phyloP scores from a whole-genome alignment of 345 rosid genomes.

The Syzygium aqueum region DNA sequence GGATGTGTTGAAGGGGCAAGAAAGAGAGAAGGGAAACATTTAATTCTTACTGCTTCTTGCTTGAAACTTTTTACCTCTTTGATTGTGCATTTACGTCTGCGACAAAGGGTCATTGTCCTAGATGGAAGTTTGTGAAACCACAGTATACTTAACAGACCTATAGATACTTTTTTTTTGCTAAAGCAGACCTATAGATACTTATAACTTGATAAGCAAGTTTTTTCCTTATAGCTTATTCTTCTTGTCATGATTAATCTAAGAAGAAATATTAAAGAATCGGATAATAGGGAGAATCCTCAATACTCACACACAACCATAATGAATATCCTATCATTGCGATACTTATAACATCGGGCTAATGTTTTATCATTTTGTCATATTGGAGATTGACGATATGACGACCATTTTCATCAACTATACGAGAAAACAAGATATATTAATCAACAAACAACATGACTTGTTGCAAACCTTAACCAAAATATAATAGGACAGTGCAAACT shows the following conservation, averaged over 20 bases:
- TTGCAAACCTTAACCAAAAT: not conserved
- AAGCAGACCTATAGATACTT: not conserved
- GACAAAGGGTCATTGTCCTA: not conserved
- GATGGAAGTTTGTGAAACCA: not conserved
- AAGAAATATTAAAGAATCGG: not conserved
- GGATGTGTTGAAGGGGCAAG: not conserved
- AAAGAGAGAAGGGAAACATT: not conserved
- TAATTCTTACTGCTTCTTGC: not conserved
- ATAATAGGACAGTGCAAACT: not conserved
- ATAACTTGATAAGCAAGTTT: not conserved
- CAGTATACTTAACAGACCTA: not conserved
- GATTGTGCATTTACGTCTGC: not conserved
- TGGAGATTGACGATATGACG: not conserved
- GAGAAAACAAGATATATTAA: not conserved
- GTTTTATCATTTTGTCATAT: not conserved
- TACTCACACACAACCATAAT: not conserved
- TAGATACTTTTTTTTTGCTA: not conserved
- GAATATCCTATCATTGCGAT: not conserved
- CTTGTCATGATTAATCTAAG: not conserved
- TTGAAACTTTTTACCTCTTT: not conserved
- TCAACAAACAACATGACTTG: not conserved
- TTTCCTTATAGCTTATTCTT: not conserved
- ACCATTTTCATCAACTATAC: not conserved
- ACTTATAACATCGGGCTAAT: not conserved
- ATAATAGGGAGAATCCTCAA: not conserved